phyloP scores from a whole-genome alignment of 331 rosid species.

The Malus hybrid region DNA sequence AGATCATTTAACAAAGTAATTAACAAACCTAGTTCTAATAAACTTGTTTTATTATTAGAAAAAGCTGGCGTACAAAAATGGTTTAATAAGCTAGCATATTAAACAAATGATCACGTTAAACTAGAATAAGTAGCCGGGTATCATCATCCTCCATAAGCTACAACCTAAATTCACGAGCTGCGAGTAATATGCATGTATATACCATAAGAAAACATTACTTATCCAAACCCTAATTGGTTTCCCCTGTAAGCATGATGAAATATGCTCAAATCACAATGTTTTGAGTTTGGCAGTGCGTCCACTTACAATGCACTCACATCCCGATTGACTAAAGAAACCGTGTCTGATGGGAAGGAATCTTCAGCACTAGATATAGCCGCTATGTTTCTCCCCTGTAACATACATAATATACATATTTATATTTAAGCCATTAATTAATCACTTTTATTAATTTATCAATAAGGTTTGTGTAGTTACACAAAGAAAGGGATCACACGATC shows the following conservation, averaged over 20 bases:
- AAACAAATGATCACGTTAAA: background rate
- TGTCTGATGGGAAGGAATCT: conserved; percentile 12
- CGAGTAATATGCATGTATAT: background rate
- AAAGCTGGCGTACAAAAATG: background rate
- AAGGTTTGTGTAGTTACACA: no score
- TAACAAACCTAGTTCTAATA: no score
- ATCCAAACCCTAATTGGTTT: background rate
- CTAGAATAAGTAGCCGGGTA: background rate
- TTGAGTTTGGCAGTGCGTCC: conserved; percentile 19
- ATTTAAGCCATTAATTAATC: no score
- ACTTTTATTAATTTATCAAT: no score
- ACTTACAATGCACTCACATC: conserved; percentile 42
- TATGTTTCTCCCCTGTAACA: conserved; percentile 21
- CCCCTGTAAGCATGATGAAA: background rate
- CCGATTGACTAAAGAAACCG: conserved; percentile 23
- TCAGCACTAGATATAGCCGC: conserved; percentile 24
- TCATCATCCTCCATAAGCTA: background rate
- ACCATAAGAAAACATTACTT: background rate
- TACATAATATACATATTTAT: background rate
- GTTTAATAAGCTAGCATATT: background rate
- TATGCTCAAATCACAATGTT: background rate
- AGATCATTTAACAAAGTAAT: no score
- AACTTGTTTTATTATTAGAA: background rate
- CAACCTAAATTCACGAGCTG: conserved; percentile 7
- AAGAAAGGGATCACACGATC: no score